Conservation (phyloP, 2,329 filamentous ascomycete species). For the Colletotrichum sp. region DNA sequence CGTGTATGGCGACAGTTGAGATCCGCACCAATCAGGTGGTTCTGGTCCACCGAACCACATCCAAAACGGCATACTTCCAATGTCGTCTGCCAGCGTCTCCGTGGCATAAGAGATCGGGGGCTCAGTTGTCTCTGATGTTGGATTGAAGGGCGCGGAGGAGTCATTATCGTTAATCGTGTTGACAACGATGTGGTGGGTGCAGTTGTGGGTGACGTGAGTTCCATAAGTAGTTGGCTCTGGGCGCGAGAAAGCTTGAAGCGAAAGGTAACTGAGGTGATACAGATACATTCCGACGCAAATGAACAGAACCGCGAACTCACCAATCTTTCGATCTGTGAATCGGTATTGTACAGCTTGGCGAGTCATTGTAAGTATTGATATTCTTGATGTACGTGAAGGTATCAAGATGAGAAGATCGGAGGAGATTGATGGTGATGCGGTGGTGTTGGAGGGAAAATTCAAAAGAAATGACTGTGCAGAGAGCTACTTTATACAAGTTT, state of each 20-base stretch:
- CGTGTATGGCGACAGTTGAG: neutral
- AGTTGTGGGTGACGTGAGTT: neutral
- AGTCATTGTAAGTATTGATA: neutral
- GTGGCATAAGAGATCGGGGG: neutral
- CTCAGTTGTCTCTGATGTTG: neutral
- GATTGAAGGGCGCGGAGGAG: neutral
- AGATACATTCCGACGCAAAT: neutral
- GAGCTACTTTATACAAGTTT: neutral
- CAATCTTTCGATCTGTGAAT: neutral
- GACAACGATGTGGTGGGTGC: neutral
- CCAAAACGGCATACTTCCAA: neutral
- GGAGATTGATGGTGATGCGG: neutral
- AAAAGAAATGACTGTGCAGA: neutral
- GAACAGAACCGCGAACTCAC: neutral
- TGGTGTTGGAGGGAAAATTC: neutral
- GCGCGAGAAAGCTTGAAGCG: neutral
- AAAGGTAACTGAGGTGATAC: neutral
- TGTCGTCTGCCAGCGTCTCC: neutral
- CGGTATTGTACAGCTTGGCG: neutral
- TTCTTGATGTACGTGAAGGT: neutral
- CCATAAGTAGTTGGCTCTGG: neutral
- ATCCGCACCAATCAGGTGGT: neutral
- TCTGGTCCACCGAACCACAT: neutral
- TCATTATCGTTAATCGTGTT: neutral
- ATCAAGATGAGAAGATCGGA: neutral